A percentile compares a stretch with the other conserved stretches of the same genome.
Conservation (phyloP, 495 filamentous ascomycete species). For the Parathielavia appendiculata region DNA sequence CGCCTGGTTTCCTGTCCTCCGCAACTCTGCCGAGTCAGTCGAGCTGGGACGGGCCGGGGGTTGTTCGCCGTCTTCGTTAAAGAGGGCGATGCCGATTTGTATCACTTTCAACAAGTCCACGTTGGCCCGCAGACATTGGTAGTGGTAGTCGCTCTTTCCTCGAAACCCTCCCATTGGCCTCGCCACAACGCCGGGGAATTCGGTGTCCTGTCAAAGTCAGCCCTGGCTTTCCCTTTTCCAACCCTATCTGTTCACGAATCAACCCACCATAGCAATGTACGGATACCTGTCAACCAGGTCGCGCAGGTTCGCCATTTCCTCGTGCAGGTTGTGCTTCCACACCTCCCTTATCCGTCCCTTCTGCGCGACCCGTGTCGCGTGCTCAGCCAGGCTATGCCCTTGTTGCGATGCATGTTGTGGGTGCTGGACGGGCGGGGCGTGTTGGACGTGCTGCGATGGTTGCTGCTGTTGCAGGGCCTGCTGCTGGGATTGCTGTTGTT, state of each 20-base stretch:
- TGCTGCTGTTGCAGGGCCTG: slow-evolving; percentile 29
- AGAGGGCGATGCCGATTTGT: slow-evolving; percentile 89
- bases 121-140: slow-evolving; percentile 94
- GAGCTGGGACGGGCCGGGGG: slow-evolving; percentile 58
- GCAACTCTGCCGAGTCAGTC: slow-evolving; percentile 52
- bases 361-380: slow-evolving; percentile 35
- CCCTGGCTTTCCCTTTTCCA: not conserved
- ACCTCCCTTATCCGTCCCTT: slow-evolving; percentile 87
- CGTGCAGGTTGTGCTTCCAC: slow-evolving; percentile 84
- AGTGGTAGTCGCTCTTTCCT: slow-evolving; percentile 95
- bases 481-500: slow-evolving; percentile 44
- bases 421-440: slow-evolving; percentile 23
- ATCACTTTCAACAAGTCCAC: slow-evolving; percentile 96
- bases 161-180: slow-evolving; percentile 90
- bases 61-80: slow-evolving; percentile 79
- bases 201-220: slow-evolving; percentile 66
- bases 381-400: slow-evolving; percentile 44
- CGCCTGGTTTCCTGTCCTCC: slow-evolving; percentile 45
- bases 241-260: not conserved
- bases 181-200: slow-evolving; percentile 94
- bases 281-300: slow-evolving; percentile 81
- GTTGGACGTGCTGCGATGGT: slow-evolving; percentile 37
- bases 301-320: slow-evolving; percentile 78
- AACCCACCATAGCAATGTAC: slow-evolving; percentile 87
- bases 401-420: slow-evolving; percentile 48